A percentile compares a stretch with the other conserved stretches of the same genome.
Evolutionary conservation across 305 asterid species (phyloP).

Genomic region (Solanum aculeatissimum): DNA sequence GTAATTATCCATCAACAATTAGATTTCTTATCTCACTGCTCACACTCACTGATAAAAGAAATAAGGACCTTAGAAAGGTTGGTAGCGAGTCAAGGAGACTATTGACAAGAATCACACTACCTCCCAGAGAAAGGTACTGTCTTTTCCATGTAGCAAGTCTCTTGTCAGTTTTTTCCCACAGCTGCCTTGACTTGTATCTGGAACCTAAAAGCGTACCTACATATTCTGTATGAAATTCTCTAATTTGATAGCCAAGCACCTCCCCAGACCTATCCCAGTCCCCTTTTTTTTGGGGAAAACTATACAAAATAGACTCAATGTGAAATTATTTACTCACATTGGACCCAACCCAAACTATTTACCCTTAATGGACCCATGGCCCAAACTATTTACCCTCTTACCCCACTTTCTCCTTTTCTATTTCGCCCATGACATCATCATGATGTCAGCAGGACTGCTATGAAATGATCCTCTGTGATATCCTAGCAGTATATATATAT

Average conservation of each 20-base stretch:
- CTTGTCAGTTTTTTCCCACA: neutral
- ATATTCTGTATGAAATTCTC: neutral
- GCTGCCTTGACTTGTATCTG: neutral
- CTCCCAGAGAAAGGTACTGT: neutral
- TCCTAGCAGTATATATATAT: too few species aligned
- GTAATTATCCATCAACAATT: neutral
- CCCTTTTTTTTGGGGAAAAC: too few species aligned
- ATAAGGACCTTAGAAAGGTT: neutral
- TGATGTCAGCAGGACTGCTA: too few species aligned
- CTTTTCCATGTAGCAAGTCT: neutral
- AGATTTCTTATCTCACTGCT: neutral
- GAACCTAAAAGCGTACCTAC: neutral
- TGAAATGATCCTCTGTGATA: too few species aligned
- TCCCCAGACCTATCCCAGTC: neutral
- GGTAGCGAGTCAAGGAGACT: neutral
- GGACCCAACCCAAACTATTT: too few species aligned
- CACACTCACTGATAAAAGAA: neutral
- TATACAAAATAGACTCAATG: too few species aligned
- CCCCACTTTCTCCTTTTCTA: too few species aligned
- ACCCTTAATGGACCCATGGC: too few species aligned
- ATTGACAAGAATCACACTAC: neutral
- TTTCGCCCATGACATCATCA: too few species aligned
- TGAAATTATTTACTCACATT: too few species aligned
- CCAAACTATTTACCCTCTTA: too few species aligned
- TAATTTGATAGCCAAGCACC: neutral